Percentiles rank a stretch among this genome's conserved stretches.
Conservation (phyloP, 192 early-diverging fungal species). For the Coemansia asiatica region DNA sequence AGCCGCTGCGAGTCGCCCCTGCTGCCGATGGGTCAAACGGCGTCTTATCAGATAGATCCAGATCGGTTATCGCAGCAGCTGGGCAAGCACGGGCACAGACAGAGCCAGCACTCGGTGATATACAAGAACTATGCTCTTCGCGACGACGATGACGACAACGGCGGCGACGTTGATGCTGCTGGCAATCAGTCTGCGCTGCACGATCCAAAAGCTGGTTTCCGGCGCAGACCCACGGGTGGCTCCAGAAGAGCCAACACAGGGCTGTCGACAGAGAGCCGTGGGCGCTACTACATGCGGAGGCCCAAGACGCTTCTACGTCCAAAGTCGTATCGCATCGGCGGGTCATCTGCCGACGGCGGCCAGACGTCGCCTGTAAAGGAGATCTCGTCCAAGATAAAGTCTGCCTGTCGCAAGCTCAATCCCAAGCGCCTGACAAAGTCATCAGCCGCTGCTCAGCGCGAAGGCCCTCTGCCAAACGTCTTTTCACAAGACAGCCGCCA, state of each 20-base stretch:
- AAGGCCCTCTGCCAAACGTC: not conserved
- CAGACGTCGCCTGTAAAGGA: constrained; percentile 37
- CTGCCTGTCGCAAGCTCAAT: constrained; percentile 48
- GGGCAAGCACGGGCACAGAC: constrained; percentile 21
- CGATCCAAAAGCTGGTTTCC: not conserved
- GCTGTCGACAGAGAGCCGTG: constrained; percentile 1
- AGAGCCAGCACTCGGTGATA: constrained; percentile 46
- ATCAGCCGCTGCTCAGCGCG: constrained; percentile 2
- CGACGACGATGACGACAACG: constrained; percentile 23
- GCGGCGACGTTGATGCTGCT: not conserved
- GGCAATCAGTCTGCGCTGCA: not conserved
- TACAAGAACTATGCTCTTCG: constrained; percentile 50
- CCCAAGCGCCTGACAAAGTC: constrained; percentile 34
- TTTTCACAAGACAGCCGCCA: not conserved
- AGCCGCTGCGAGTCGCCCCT: constrained; percentile 54
- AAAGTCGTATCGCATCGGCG: constrained; percentile 28
- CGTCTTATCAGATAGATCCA: constrained; percentile 26
- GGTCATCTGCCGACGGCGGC: not conserved
- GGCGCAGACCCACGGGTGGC: not conserved
- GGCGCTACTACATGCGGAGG: constrained; percentile 26
- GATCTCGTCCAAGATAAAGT: constrained; percentile 46
- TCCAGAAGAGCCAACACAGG: constrained; percentile 1
- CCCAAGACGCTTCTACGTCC: constrained; percentile 19
- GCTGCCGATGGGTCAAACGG: constrained; percentile 52
- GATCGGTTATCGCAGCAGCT: constrained; percentile 46